These are phyloP conservation scores for Acorus calamus DNA, from an alignment of 106 monocot species.

Conservation along the genomic window DNA sequence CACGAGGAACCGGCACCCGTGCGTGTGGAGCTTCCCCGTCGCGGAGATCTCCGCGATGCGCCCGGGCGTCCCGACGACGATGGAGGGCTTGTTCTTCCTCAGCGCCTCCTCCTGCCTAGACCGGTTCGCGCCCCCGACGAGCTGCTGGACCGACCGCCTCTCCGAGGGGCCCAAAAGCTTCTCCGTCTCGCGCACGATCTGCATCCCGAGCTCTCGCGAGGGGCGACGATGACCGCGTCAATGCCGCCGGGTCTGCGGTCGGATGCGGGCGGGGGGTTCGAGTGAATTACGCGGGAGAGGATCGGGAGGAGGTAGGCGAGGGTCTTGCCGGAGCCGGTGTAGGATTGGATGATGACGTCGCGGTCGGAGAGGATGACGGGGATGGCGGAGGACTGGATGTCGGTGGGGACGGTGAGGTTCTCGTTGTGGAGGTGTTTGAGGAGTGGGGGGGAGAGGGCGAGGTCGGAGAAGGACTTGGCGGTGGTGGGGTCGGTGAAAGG, in stretches of 20 bases:
- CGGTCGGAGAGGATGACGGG: too few relatives aligned
- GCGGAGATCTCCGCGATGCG: constrained; percentile 95
- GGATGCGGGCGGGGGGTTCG: too few relatives aligned
- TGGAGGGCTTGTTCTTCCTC: constrained; percentile 83
- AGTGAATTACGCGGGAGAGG: too few relatives aligned
- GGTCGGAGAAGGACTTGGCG: too few relatives aligned
- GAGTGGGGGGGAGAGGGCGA: too few relatives aligned
- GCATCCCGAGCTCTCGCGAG: constrained; percentile 94
- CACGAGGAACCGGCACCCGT: constrained; percentile 70
- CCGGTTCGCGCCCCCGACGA: constrained; percentile 93
- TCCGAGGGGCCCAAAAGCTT: constrained; percentile 54
- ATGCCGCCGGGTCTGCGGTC: constrained; percentile 17
- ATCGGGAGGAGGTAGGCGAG: too few relatives aligned
- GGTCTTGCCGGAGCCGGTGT: too few relatives aligned
- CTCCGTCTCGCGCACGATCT: constrained; percentile 88
- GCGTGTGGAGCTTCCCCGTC: constrained; percentile 84
- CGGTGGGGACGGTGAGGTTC: too few relatives aligned
- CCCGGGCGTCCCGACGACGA: constrained; percentile 91
- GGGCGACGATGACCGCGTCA: constrained; percentile 86
- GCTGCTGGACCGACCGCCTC: constrained; percentile 78
- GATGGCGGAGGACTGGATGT: too few relatives aligned
- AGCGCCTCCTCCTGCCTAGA: constrained; percentile 94
- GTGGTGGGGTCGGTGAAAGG: too few relatives aligned
- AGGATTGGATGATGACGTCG: too few relatives aligned
- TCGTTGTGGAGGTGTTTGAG: too few relatives aligned